These are phyloP conservation scores for Diplodia scrobiculata DNA, from an alignment of 2,329 filamentous ascomycete genomes.

Conservation along the genomic window DNA sequence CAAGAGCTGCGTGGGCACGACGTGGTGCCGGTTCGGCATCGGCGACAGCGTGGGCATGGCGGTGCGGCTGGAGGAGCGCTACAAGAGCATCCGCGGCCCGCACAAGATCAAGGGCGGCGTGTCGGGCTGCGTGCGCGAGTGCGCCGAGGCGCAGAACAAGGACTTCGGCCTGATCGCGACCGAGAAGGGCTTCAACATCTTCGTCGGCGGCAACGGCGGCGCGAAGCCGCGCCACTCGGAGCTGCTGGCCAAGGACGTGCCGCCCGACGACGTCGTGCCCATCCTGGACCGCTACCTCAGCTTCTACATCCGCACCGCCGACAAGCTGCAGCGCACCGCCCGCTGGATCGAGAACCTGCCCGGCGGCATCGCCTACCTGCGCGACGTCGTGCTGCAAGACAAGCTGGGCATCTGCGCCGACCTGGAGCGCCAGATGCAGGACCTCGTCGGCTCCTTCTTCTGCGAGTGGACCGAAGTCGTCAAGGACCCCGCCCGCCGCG, in stretches of 20 bases:
- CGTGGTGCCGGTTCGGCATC: constrained; percentile 87
- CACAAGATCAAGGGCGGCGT: constrained; percentile 93
- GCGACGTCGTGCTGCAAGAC: constrained; percentile 80
- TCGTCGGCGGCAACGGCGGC: constrained; percentile 85
- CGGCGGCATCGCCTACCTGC: constrained; percentile 79
- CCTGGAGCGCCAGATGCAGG: constrained; percentile 84
- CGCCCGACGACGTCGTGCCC: constrained; percentile 76
- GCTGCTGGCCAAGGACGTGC: constrained; percentile 81
- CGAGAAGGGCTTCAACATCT: constrained; percentile 91
- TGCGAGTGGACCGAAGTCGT: constrained; percentile 90
- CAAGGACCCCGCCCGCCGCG: constrained; percentile 65
- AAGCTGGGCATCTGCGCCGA: constrained; percentile 81
- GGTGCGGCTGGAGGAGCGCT: constrained; percentile 81
- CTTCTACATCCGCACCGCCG: constrained; percentile 91
- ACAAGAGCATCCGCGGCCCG: constrained; percentile 85
- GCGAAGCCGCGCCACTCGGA: constrained; percentile 81
- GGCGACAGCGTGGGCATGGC: constrained; percentile 91
- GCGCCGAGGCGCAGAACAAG: constrained; percentile 89
- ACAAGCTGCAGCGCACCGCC: constrained; percentile 85
- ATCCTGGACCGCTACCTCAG: constrained; percentile 87
- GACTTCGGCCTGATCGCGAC: constrained; percentile 92
- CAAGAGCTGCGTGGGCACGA: constrained; percentile 88
- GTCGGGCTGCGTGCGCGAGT: constrained; percentile 88
- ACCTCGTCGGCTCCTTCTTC: constrained; percentile 80
- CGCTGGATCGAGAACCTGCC: constrained; percentile 84